Percentiles rank a stretch among this genome's conserved stretches.
These are phyloP conservation scores for Diaporthe eres DNA, from an alignment of 2,329 filamentous ascomycete genomes.

Conservation along the genomic window DNA sequence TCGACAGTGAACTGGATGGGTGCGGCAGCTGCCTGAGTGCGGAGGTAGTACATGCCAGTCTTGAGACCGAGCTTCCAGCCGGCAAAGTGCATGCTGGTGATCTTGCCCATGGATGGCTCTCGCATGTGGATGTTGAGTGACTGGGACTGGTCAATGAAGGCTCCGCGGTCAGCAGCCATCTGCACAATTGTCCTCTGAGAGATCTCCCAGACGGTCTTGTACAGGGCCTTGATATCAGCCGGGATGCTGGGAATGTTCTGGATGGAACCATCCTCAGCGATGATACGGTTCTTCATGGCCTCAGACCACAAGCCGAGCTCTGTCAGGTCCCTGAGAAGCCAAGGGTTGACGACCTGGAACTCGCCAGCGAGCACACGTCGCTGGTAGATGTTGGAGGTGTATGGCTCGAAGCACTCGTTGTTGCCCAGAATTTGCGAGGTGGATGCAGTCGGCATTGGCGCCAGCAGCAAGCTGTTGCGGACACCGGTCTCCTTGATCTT, in stretches of 20 bases:
- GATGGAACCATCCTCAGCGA: constrained; percentile 94
- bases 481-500: constrained; percentile 94
- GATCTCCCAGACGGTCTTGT: constrained; percentile 99
- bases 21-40: constrained; percentile 95
- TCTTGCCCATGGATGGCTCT: constrained; percentile 99
- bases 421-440: constrained; percentile 98
- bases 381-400: constrained; percentile 99
- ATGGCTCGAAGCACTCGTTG: constrained; percentile 99
- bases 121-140: constrained; percentile 99
- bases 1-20: constrained; percentile 99
- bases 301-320: constrained; percentile 99
- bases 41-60: constrained; percentile 99
- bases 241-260: constrained; percentile 98
- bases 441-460: constrained; percentile 97
- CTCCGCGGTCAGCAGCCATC: constrained; percentile 98
- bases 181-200: constrained; percentile 95
- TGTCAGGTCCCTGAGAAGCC: constrained; percentile 97
- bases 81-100: constrained; percentile 99
- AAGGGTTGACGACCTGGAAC: constrained; percentile 99
- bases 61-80: constrained; percentile 99
- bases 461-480: constrained; percentile 94
- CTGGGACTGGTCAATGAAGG: constrained; percentile 99
- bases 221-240: constrained; percentile 93
- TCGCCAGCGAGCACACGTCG: constrained; percentile 97
- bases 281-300: constrained; percentile 99